Percentiles rank a stretch among this genome's conserved stretches.
phyloP scores from a whole-genome alignment of 441 rosid species.

The Bruguiera hainesii region DNA sequence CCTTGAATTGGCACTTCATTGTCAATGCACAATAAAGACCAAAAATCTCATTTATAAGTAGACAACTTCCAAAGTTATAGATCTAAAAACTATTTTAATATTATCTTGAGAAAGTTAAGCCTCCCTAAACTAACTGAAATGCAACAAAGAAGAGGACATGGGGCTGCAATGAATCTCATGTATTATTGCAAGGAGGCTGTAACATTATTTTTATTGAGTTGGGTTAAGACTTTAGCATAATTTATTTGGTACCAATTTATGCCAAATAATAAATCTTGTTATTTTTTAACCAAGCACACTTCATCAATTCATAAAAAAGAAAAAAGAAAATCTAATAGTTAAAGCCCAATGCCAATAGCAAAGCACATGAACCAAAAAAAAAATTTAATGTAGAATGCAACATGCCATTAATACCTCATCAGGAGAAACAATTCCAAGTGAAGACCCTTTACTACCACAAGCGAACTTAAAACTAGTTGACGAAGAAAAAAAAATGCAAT shows the following conservation, averaged over 20 bases:
- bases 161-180: too few species aligned
- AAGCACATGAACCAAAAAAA: not conserved
- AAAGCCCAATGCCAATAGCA: not conserved
- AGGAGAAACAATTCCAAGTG: conserved; percentile 73
- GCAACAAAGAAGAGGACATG: not conserved
- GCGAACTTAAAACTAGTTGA: conserved; percentile 67
- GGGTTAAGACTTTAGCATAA: not conserved
- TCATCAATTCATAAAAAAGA: not conserved
- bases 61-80: not conserved
- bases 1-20: not conserved
- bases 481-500: conserved; percentile 5
- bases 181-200: too few species aligned
- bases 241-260: not conserved
- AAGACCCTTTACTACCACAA: conserved; percentile 78
- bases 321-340: not conserved
- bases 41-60: not conserved
- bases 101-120: not conserved
- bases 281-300: not conserved
- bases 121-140: not conserved
- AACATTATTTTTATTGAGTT: too few species aligned
- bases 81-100: not conserved
- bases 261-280: not conserved
- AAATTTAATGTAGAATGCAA: not conserved
- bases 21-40: too few species aligned
- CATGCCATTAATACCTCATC: conserved; percentile 50